phyloP scores from a whole-genome alignment of 345 rosid genomes.

The Bruguiera gymnorhiza region DNA sequence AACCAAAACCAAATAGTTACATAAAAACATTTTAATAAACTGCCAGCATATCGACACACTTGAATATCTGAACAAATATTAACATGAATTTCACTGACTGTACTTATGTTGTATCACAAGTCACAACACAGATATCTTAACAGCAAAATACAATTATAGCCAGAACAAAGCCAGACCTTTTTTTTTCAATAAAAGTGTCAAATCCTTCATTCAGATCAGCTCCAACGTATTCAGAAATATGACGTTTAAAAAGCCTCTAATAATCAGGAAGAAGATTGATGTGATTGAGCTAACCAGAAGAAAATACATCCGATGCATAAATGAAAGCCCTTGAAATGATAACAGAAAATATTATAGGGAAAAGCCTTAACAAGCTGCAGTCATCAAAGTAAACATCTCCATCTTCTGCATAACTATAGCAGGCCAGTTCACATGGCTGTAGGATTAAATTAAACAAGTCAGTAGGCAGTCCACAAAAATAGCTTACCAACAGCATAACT shows the following conservation, averaged over 20 bases:
- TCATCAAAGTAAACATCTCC: constrained; percentile 81
- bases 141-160: not conserved
- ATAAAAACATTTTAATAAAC: too few species aligned
- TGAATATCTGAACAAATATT: not conserved
- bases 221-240: constrained; percentile 71
- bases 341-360: not conserved
- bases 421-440: constrained; percentile 89
- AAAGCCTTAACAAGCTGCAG: constrained; percentile 66
- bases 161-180: constrained; percentile 45
- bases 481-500: not conserved
- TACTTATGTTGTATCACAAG: not conserved
- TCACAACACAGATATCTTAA: not conserved
- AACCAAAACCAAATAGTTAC: constrained; percentile 6
- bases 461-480: not conserved
- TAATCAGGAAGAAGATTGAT: constrained; percentile 16
- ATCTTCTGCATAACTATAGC: constrained; percentile 84
- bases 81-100: not conserved
- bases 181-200: constrained; percentile 77
- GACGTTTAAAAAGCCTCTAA: constrained; percentile 89
- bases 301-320: constrained; percentile 1
- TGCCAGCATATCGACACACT: too few species aligned
- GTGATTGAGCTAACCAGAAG: constrained; percentile 15
- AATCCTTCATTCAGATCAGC: constrained; percentile 93
- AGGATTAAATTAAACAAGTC: constrained; percentile 9
- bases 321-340: constrained; percentile 11